phyloP scores from a whole-genome alignment of 2,329 filamentous ascomycete species.

The Hortaea sp. region DNA sequence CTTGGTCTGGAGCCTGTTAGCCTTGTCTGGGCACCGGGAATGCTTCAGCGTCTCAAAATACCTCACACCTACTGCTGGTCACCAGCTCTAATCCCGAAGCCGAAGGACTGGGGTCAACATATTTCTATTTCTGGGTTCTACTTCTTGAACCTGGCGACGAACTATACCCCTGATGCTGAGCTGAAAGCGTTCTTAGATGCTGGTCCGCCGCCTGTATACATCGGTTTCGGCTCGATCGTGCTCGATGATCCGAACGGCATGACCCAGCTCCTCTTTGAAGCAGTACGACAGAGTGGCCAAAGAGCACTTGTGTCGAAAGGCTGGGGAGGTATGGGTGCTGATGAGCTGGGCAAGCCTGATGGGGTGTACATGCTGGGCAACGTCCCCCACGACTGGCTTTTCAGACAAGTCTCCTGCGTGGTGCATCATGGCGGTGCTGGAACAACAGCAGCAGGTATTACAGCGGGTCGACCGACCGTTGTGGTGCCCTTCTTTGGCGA shows the following conservation, averaged over 20 bases:
- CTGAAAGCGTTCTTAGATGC: slow-evolving; percentile 56
- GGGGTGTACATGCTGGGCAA: slow-evolving; percentile 44
- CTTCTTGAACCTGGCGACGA: slow-evolving; percentile 58
- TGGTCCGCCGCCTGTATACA: slow-evolving; percentile 66
- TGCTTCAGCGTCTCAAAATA: slow-evolving; percentile 64
- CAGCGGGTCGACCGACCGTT: slow-evolving; percentile 41
- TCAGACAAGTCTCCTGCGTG: slow-evolving; percentile 44
- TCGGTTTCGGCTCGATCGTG: slow-evolving; percentile 76
- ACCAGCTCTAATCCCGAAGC: slow-evolving; percentile 66
- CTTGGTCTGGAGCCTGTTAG: slow-evolving; percentile 70
- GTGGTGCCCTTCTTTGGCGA: slow-evolving; percentile 51
- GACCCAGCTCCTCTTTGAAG: slow-evolving; percentile 63
- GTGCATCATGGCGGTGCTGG: slow-evolving; percentile 52
- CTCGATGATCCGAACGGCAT: slow-evolving; percentile 64
- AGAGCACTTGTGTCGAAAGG: slow-evolving; percentile 47
- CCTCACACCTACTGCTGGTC: slow-evolving; percentile 94
- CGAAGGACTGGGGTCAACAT: slow-evolving; percentile 62
- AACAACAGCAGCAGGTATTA: slow-evolving; percentile 47
- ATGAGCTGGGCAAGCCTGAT: slow-evolving; percentile 28
- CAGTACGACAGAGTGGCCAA: slow-evolving; percentile 44
- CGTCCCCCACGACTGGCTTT: slow-evolving; percentile 50
- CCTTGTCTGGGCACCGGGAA: slow-evolving; percentile 70
- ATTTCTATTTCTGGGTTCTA: slow-evolving; percentile 69
- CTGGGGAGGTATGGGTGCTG: slow-evolving; percentile 40
- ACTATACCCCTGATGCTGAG: slow-evolving; percentile 56